Evolutionary conservation across 2,329 filamentous ascomycete species (phyloP).

Genomic region (Diaporthe aspalathi): DNA sequence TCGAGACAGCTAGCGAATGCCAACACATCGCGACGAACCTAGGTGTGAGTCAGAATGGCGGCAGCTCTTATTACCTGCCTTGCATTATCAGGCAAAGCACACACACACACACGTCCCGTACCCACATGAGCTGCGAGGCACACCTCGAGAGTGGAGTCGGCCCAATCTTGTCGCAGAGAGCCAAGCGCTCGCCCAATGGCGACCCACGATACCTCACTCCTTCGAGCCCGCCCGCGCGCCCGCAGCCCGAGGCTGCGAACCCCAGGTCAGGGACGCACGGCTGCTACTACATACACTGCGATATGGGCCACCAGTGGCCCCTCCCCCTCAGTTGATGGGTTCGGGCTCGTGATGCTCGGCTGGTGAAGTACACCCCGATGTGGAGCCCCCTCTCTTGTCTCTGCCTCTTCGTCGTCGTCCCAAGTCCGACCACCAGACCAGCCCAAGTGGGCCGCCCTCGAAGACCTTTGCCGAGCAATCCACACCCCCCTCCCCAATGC

Average conservation of each 20-base stretch:
- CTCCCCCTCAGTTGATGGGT: constrained; percentile 1
- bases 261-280: constrained; percentile 13
- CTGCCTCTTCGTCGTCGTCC: no score
- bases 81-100: constrained; percentile 29
- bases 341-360: constrained; percentile 20
- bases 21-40: constrained; percentile 28
- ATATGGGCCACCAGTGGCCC: neutral
- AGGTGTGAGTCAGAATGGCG: constrained; percentile 32
- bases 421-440: neutral
- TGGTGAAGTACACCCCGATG: constrained; percentile 9
- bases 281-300: no score
- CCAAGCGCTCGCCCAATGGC: constrained; percentile 6
- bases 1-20: constrained; percentile 29
- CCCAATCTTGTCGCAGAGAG: constrained; percentile 4
- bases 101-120: constrained; percentile 32
- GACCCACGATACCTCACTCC: neutral
- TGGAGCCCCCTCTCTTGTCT: neutral
- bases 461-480: neutral
- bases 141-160: constrained; percentile 24
- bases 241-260: constrained; percentile 25
- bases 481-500: neutral
- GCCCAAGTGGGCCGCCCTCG: constrained; percentile 10
- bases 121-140: constrained; percentile 37
- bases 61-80: neutral
- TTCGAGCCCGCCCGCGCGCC: constrained; percentile 14